phyloP scores from a whole-genome alignment of 2,329 filamentous ascomycete species.

The Aspergillus chevalieri region DNA sequence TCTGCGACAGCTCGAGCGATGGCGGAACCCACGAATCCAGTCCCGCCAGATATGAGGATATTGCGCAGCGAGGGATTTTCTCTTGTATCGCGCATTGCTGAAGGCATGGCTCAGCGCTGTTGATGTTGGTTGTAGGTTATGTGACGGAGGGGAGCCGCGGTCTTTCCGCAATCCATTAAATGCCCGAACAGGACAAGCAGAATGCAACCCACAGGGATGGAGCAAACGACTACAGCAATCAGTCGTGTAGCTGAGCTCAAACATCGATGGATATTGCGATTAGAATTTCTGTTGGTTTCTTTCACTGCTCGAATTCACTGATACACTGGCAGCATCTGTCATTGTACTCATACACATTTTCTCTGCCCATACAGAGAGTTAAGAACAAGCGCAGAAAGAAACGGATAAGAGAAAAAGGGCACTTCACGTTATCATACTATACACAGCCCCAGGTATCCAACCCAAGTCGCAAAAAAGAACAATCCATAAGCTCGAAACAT shows the following conservation, averaged over 20 bases:
- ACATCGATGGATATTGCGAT: neutral
- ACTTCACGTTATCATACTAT: slow-evolving; percentile 32
- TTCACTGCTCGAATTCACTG: neutral
- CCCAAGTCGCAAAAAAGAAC: slow-evolving; percentile 24
- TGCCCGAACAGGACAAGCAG: no score
- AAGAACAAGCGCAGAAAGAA: neutral
- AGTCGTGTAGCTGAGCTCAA: neutral
- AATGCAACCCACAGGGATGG: no score
- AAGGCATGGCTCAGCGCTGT: neutral
- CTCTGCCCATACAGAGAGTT: neutral
- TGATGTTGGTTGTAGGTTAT: neutral
- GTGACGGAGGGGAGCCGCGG: no score
- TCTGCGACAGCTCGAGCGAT: slow-evolving; percentile 32
- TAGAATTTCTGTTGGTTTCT: neutral
- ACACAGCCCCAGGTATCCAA: slow-evolving; percentile 30
- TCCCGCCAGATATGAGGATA: slow-evolving; percentile 34
- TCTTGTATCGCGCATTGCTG: slow-evolving; percentile 6
- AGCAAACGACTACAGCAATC: neutral
- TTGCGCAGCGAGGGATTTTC: slow-evolving; percentile 11
- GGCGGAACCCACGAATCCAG: slow-evolving; percentile 36
- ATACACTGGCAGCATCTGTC: neutral
- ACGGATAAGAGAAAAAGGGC: slow-evolving; percentile 9
- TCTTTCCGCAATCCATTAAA: no score
- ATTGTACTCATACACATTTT: neutral
- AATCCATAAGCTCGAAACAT: slow-evolving; percentile 12